Evolutionary conservation across 2,329 filamentous ascomycete genomes (phyloP), one percentile per base, ranked within the genome.

Genomic region (Venturia carpophila): DNA sequence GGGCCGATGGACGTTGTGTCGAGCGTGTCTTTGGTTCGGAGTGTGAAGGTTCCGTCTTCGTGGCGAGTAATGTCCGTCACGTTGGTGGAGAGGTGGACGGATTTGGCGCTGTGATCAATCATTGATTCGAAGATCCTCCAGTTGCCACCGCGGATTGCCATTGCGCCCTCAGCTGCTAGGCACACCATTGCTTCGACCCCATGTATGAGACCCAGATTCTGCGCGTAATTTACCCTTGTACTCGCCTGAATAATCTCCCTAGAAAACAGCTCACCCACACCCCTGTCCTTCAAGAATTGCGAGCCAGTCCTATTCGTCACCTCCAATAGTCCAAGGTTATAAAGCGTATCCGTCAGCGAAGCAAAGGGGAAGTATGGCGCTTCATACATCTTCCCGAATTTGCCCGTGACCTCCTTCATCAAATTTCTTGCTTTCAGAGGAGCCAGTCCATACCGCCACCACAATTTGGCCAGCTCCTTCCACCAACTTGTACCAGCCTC

Each of bases 51-150:
- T 3, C 69, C 71, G 60, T 75, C 70, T 6, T 68, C 34, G 30
- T 72, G 72, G 60, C 72, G 73, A 1, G 77, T 73, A 62, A 96
- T 84, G 4, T 78, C 79, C 0, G 81, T 79, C 0, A 97, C 88
- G 0, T 84, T 80, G 0, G 88, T 89, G 70, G 92, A 89, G 30
- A 90, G 78, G 47, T 79, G 77, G 5, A 92, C 69, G 0, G 79
- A 75, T 0, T 89, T 86, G 3, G 81, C 77, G 1, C 90, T 88
- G 0, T 79, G 77, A 45, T 83, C 80, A 1, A 93, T 78, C 89
- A 97, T 95, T 56, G 82, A 78, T n/a, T 87, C 83, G 72, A 99
- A 99, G 64, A 99, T 96, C 70, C 85, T 87, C 92, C 92, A 97
- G 75, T 97, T 99, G 1, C 94, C 94, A 7, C 92, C 92, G 17